Percentiles rank a stretch among this genome's conserved stretches.
phyloP scores from a whole-genome alignment of 306 rosid species.

The Cucurbita argyrosperma region DNA sequence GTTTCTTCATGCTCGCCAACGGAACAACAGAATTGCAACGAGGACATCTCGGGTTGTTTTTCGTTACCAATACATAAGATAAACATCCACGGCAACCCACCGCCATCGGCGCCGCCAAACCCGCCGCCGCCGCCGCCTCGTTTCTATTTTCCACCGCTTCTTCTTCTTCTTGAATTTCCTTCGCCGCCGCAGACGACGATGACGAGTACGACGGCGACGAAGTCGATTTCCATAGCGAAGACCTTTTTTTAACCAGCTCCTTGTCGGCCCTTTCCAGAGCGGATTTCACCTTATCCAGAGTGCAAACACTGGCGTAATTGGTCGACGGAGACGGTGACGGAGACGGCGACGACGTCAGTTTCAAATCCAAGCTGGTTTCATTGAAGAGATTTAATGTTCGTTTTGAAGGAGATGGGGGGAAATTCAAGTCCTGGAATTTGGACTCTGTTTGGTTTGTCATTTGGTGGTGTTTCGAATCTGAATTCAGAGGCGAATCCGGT shows the following conservation, averaged over 20 bases:
- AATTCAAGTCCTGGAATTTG: slow-evolving; percentile 55
- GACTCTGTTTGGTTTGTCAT: slow-evolving; percentile 24
- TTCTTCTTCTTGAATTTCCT: slow-evolving; percentile 54
- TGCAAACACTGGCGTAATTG: slow-evolving; percentile 73
- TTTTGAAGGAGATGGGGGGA: slow-evolving; percentile 51
- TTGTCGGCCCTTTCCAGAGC: slow-evolving; percentile 94
- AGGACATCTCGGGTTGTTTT: slow-evolving; percentile 80
- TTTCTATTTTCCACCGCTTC: slow-evolving; percentile 30
- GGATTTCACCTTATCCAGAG: slow-evolving; percentile 84
- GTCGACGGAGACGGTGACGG: slow-evolving; percentile 20
- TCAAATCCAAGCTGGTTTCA: slow-evolving; percentile 54
- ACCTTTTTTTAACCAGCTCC: slow-evolving; percentile 47
- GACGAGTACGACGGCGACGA: slow-evolving; percentile 40
- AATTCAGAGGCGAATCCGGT: slow-evolving; percentile 9
- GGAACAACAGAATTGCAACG: slow-evolving; percentile 70
- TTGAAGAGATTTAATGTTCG: slow-evolving; percentile 46
- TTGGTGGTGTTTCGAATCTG: slow-evolving; percentile 24
- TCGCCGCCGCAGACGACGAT: slow-evolving; percentile 38
- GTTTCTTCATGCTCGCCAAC: slow-evolving; percentile 51
- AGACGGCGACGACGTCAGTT: slow-evolving; percentile 25
- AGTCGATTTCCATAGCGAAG: slow-evolving; percentile 42
- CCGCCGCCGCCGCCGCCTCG: slow-evolving; percentile 27
- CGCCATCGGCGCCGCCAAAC: slow-evolving; percentile 63
- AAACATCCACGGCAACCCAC: slow-evolving; percentile 91
- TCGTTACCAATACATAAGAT: slow-evolving; percentile 73